These are phyloP conservation scores for Starmerella riodocensis DNA, from an alignment of 805 yeast species.

Conservation along the genomic window DNA sequence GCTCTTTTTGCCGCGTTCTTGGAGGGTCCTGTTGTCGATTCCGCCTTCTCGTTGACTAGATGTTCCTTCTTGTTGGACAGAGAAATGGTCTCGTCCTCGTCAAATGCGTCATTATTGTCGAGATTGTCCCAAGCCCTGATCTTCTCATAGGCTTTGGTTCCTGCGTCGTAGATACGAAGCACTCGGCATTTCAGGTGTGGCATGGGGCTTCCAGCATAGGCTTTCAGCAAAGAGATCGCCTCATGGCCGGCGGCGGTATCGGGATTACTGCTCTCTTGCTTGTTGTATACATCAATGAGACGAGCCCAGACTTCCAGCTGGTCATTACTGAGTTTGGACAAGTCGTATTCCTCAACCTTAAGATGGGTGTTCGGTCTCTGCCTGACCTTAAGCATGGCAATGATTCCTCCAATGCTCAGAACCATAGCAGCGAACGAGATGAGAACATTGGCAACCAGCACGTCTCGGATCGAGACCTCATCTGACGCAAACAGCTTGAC, in stretches of 20 bases:
- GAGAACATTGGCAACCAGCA: conserved; percentile 20
- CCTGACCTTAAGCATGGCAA: conserved; percentile 20
- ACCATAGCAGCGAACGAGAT: conserved; percentile 17
- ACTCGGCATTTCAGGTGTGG: conserved; percentile 24
- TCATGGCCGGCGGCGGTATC: conserved; percentile 27
- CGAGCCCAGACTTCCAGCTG: conserved; percentile 26
- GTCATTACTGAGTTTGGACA: conserved; percentile 18
- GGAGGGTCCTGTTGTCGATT: conserved; percentile 16
- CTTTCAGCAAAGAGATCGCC: conserved; percentile 26
- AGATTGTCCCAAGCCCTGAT: conserved; percentile 26
- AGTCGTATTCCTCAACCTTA: conserved; percentile 24
- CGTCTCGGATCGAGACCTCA: conserved; percentile 12
- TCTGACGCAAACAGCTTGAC: conserved; percentile 2
- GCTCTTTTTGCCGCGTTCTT: conserved; percentile 25
- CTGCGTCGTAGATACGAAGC: conserved; percentile 25
- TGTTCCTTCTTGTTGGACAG: conserved; percentile 13
- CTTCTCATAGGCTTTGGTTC: conserved; percentile 21
- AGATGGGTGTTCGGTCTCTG: conserved; percentile 23
- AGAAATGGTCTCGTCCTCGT: conserved; percentile 10
- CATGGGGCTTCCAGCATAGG: conserved; percentile 24
- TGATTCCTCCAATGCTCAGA: conserved; percentile 18
- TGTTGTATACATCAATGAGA: conserved; percentile 26
- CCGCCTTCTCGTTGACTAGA: conserved; percentile 13
- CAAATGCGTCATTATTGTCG: conserved; percentile 22
- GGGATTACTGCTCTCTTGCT: conserved; percentile 19